Percentiles rank a stretch among this genome's conserved stretches.
These are phyloP conservation scores for Glycine latifolia DNA, from an alignment of 306 rosid genomes.

Conservation along the genomic window DNA sequence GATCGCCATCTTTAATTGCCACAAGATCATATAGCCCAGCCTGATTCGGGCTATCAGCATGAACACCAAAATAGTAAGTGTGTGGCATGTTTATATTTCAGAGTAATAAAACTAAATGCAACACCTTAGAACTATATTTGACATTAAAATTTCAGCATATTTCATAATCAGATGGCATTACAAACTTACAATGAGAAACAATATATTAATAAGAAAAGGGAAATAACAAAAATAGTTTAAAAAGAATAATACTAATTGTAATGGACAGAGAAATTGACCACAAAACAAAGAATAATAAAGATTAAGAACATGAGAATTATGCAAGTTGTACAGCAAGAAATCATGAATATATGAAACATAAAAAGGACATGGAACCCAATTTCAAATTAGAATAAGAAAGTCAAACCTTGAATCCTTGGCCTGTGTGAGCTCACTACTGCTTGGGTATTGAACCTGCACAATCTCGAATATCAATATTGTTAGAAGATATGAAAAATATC, in stretches of 20 bases:
- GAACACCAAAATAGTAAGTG: conserved; percentile 43
- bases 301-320: conserved; percentile 14
- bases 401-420: conserved; percentile 69
- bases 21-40: conserved; percentile 72
- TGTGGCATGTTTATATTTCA: conserved; percentile 47
- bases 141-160: conserved; percentile 27
- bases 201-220: background rate
- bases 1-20: conserved; percentile 68
- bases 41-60: conserved; percentile 71
- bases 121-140: conserved; percentile 23
- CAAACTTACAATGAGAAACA: conserved; percentile 28
- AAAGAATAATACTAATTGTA: conserved; percentile 18
- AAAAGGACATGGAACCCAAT: conserved; percentile 17
- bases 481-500: conserved; percentile 26
- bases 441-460: conserved; percentile 89
- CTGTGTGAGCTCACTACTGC: conserved; percentile 64
- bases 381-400: conserved; percentile 26
- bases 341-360: conserved; percentile 28
- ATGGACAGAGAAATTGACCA: conserved; percentile 30
- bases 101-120: conserved; percentile 33
- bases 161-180: conserved; percentile 10
- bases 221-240: background rate
- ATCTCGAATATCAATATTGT: conserved; percentile 30
- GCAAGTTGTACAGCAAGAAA: conserved; percentile 31
- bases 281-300: conserved; percentile 27